A percentile compares a stretch with the other conserved stretches of the same genome.
Conservation (phyloP, 139 green algal genomes). For the Asterochloris erici region DNA sequence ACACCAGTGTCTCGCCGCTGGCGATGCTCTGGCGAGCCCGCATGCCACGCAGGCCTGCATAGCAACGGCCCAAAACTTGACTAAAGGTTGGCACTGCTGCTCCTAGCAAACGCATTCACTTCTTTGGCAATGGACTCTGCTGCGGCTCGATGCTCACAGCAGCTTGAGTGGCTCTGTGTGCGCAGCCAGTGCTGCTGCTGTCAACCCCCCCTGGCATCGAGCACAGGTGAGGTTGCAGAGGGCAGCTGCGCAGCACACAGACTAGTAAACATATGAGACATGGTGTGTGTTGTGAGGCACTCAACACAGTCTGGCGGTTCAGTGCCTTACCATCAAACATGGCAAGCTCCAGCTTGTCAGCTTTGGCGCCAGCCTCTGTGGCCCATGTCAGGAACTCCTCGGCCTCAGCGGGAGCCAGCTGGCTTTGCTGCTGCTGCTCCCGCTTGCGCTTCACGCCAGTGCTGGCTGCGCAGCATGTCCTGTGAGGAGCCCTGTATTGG, state of each 20-base stretch:
- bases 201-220: background rate
- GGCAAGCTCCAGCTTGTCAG: background rate
- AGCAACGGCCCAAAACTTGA: background rate
- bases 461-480: no score
- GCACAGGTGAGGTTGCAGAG: background rate
- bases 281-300: background rate
- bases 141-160: background rate
- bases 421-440: no score
- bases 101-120: no score
- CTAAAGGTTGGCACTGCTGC: no score
- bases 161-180: background rate
- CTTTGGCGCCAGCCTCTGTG: background rate
- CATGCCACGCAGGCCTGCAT: constrained; percentile 44
- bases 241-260: background rate
- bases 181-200: background rate
- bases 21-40: constrained; percentile 38
- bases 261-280: background rate
- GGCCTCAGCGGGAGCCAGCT: no score
- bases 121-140: no score
- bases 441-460: no score
- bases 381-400: constrained; percentile 2
- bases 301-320: no score
- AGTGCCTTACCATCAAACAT: constrained; percentile 1
- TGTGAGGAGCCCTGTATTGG: no score
- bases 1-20: constrained; percentile 55